Evolutionary conservation across 345 rosid species (phyloP).

Genomic region (Dipteronia dyeriana): DNA sequence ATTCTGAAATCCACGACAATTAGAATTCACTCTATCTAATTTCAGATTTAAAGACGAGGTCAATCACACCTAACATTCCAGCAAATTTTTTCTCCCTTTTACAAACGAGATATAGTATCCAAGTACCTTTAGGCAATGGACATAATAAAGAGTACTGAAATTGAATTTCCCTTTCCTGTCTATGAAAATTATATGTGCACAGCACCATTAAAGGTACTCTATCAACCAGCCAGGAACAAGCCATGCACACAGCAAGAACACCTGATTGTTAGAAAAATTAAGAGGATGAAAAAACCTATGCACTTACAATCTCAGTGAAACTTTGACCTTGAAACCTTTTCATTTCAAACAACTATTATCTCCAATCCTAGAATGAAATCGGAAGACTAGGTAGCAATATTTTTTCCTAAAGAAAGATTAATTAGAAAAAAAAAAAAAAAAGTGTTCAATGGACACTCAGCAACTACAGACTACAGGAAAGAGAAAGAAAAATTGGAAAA

Average conservation of each 20-base stretch:
- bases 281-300: background rate
- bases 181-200: background rate
- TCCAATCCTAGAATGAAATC: background rate
- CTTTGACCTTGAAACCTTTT: background rate
- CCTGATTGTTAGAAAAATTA: background rate
- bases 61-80: background rate
- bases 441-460: background rate
- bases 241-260: conserved; percentile 12
- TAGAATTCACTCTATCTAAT: background rate
- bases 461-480: background rate
- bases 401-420: background rate
- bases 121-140: background rate
- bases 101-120: background rate
- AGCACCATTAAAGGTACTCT: background rate
- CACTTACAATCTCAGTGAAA: background rate
- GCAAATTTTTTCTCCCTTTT: background rate
- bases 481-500: background rate
- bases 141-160: background rate
- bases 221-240: conserved; percentile 17
- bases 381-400: background rate
- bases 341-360: background rate
- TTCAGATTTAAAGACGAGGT: background rate
- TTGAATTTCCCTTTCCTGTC: conserved; percentile 3
- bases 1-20: conserved; percentile 2
- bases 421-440: background rate